Base-by-base conservation (phyloP, 2,329 filamentous ascomycete species). In the Chaetomium sp. region DNA sequence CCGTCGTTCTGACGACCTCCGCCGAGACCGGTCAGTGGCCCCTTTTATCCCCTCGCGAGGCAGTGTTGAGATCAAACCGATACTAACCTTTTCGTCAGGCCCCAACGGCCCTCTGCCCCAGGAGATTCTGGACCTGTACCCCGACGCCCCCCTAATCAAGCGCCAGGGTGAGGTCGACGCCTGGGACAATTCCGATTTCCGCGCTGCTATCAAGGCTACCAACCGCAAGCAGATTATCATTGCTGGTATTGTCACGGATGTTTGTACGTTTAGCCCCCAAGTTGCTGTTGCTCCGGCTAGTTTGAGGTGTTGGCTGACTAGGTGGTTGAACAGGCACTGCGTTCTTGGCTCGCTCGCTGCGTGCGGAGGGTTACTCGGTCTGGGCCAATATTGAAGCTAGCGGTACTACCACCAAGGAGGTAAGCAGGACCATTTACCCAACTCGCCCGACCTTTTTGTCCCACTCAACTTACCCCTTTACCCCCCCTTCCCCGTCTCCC, bases 91-190 rank as follows among this genome's bases (percentile, higher is more conserved):
- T 5, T 37, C 10, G 36, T 40, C 55, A 70, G 86, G 87, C 4
- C 86, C 87, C 49, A 91, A 90, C 67, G 87, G 87, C 1, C 82
- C 79, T 1, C 72, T 90, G 1, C 83, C 86, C 8, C 81, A 85
- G 63, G 87, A 89, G 64, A 86, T 91, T 59, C 67, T 80, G 5
- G 76, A 83, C 10, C 79, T 85, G 79, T 84, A 88, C 66, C 87
- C 87, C 33, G 71, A 80, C 46, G 81, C 84, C 0, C 80, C 87
- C 0, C 72, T 89, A 9, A 80, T 91, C 65, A 75, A 78, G 62
- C 82, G 87, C 38, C 77, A 85, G 58, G 87, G 87, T 41, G 84
- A 91, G 66, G 86, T 91, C 64, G 80, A 89, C 66, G 87, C 87
- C 2, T 89, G 86, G 87, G 88, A 91, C 66, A 89, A 88, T 63